Evolutionary conservation across 306 rosid genomes (phyloP).

Genomic region (Rubus idaeus): DNA sequence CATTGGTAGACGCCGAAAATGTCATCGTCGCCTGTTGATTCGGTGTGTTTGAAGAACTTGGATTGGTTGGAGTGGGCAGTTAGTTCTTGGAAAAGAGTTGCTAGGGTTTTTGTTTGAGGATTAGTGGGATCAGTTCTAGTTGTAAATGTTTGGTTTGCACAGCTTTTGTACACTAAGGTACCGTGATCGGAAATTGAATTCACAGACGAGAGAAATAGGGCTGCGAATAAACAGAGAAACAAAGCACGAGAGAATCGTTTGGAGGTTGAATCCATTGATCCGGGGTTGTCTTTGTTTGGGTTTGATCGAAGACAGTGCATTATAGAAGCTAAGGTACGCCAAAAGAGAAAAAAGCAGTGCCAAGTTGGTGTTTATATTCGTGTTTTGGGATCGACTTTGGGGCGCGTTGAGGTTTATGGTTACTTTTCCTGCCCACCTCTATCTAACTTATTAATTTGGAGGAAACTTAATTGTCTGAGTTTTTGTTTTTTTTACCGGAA

Average conservation of each 20-base stretch:
- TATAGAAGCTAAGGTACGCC: too few species aligned
- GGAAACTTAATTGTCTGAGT: not conserved
- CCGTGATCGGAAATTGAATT: conserved; percentile 32
- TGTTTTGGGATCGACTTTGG: too few species aligned
- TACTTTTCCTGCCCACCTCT: conserved; percentile 42
- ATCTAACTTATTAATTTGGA: conserved; percentile 43
- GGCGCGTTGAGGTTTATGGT: conserved; percentile 20
- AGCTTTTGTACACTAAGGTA: conserved; percentile 51
- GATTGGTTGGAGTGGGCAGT: conserved; percentile 46
- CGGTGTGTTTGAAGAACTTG: conserved; percentile 51
- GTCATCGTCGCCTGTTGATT: conserved; percentile 10
- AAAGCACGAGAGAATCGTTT: conserved; percentile 19
- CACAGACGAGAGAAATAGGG: conserved; percentile 24
- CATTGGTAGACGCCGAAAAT: conserved; percentile 70
- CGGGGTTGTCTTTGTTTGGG: conserved; percentile 4
- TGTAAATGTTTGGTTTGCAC: conserved; percentile 42
- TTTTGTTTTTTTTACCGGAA: not conserved
- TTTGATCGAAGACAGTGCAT: not conserved
- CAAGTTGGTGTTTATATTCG: not conserved
- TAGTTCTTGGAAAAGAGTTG: conserved; percentile 54
- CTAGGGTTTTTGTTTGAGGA: conserved; percentile 43
- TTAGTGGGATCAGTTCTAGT: not conserved
- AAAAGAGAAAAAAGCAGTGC: not conserved
- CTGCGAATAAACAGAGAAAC: conserved; percentile 15
- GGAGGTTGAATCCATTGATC: conserved; percentile 21